Conservation (phyloP, 2,329 filamentous ascomycete species). For the Dothistroma septosporum region DNA sequence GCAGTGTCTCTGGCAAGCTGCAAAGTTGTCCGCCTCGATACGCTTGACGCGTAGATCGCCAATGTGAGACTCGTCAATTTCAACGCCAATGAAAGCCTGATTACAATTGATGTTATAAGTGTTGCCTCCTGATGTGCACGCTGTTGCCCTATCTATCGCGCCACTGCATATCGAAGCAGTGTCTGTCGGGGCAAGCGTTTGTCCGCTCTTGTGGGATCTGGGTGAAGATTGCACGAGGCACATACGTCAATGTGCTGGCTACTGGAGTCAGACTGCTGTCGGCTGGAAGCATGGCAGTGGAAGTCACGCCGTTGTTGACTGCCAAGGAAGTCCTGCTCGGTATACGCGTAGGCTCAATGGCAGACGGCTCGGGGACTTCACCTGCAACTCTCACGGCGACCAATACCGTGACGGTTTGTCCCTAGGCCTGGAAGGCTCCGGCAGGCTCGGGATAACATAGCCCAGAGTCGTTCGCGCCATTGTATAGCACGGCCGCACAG, state of each 20-base stretch:
- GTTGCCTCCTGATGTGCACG: not conserved
- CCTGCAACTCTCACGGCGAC: not conserved
- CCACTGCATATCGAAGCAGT: not conserved
- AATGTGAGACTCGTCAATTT: not conserved
- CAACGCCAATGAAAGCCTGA: not conserved
- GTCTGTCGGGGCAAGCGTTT: not conserved
- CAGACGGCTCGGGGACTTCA: not conserved
- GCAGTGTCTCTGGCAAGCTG: conserved; percentile 23
- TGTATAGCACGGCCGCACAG: conserved; percentile 20
- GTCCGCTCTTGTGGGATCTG: not conserved
- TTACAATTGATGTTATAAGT: conserved; percentile 3
- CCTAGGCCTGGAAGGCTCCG: not conserved
- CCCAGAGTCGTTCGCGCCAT: conserved; percentile 3
- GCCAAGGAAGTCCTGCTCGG: not conserved
- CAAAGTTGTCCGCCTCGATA: conserved; percentile 13
- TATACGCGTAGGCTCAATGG: not conserved
- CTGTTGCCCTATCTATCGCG: not conserved
- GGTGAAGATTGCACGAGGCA: not conserved
- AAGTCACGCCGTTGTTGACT: not conserved
- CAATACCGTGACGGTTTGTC: not conserved
- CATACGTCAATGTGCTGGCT: not conserved
- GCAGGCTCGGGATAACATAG: not conserved
- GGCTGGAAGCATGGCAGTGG: not conserved
- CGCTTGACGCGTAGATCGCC: conserved; percentile 9
- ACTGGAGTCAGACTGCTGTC: not conserved